These are phyloP conservation scores for Malania oleifera DNA, from an alignment of 164 flowering plant species.

Conservation along the genomic window DNA sequence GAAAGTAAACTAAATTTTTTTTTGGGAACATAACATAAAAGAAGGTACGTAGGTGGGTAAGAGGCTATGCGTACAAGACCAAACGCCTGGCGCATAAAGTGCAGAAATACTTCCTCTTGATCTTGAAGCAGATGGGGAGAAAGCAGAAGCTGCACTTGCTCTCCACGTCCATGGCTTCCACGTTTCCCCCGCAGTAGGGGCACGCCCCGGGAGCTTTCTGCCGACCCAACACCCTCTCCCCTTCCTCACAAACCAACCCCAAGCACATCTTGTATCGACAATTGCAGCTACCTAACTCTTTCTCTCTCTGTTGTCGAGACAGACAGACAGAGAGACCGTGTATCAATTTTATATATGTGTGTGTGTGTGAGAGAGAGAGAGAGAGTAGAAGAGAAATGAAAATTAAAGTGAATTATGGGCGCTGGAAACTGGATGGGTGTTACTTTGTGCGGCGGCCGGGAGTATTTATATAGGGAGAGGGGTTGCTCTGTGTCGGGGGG, in stretches of 20 bases:
- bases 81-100: conserved; percentile 17
- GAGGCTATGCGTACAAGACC: background rate
- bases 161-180: conserved; percentile 19
- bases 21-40: too few species aligned
- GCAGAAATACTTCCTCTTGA: conserved; percentile 23
- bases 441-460: too few species aligned
- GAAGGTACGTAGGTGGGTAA: too few species aligned
- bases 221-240: conserved; percentile 22
- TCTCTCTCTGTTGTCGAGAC: too few species aligned
- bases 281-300: background rate
- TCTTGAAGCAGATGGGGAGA: conserved; percentile 18
- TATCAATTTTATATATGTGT: too few species aligned
- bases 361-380: conserved; percentile 2
- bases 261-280: conserved; percentile 17
- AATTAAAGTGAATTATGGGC: too few species aligned
- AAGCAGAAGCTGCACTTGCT: conserved; percentile 13
- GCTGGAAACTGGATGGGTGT: too few species aligned
- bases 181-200: conserved; percentile 22
- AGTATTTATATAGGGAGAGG: too few species aligned
- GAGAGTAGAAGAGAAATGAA: background rate
- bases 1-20: too few species aligned
- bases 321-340: too few species aligned
- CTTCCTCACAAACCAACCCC: conserved; percentile 8
- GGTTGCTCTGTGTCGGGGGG: too few species aligned
- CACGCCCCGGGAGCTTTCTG: conserved; percentile 22